Base-by-base conservation (phyloP, 2,329 filamentous ascomycete genomes). In the Xylariales sp. region DNA sequence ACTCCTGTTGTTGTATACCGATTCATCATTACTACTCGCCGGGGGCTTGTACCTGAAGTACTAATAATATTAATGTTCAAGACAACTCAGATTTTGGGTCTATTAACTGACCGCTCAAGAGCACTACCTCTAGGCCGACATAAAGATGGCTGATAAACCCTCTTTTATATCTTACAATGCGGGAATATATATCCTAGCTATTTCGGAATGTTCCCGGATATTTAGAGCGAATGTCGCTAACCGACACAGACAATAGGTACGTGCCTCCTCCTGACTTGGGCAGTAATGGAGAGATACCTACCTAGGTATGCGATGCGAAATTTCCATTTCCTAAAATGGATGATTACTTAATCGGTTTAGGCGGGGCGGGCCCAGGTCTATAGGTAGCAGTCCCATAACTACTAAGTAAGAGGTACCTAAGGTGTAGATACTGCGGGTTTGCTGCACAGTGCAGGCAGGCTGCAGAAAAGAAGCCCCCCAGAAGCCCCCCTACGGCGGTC, bases 311-410 rank as follows among this genome's bases (percentile, higher is more conserved):
- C 23, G 23, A 23, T 50, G 12, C 9, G 34, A 59, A 14, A 39
- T 50, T 10, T 16, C 39, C 16, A 62, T 41, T 56, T 56, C 60
- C 45, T n/a, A 58, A 52, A 23, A 54, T 41, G 23, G 45, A 36
- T 5, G 32, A 50, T 55, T 56, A 50, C 56, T 32, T 62, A 43
- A 65, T 59, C 41, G n/a, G 62, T 10, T 28, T 7, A n/a, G 45
- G 18, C n/a, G 9, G 57, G 57, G 57, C 32, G 32, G 45, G 23
- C 23, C 23, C 23, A 23, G 57, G 57, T 18, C 10, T 28, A 32
- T 56, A 43, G 23, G 39, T 39, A 39, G 36, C 23, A 23, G 23
- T 23, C 23, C 23, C 23, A 23, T 23, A 23, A 23, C 23, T 23
- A n/a, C n/a, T n/a, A n/a, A n/a, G n/a, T n/a, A 23, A 23, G 23